Percentiles rank a stretch among this genome's conserved stretches.
phyloP scores from a whole-genome alignment of 2,329 filamentous ascomycete species.

The Dothideomycetes sp. region DNA sequence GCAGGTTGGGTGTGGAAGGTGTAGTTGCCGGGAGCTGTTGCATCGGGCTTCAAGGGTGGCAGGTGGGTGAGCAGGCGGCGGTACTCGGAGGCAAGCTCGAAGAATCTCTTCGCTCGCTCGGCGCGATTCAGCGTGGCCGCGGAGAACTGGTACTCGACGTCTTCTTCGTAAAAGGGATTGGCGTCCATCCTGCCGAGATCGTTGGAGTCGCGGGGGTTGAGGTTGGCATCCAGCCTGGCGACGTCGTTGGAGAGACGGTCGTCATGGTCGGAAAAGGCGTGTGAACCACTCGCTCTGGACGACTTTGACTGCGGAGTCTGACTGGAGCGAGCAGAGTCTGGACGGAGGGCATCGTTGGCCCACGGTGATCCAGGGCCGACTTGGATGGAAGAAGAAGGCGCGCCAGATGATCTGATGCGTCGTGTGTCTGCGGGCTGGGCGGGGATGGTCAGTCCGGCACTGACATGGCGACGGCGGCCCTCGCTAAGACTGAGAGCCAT shows the following conservation, averaged over 20 bases:
- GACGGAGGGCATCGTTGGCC: conserved; percentile 28
- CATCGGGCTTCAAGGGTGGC: conserved; percentile 54
- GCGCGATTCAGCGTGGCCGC: conserved; percentile 69
- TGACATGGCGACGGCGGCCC: conserved; percentile 53
- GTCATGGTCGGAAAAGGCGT: conserved; percentile 1
- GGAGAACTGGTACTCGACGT: conserved; percentile 58
- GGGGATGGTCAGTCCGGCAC: conserved; percentile 44
- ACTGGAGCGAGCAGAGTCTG: conserved; percentile 2
- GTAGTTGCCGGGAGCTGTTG: conserved; percentile 30
- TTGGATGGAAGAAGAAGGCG: conserved; percentile 2
- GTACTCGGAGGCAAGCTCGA: conserved; percentile 81
- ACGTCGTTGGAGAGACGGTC: not conserved
- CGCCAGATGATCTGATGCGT: conserved; percentile 7
- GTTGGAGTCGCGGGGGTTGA: conserved; percentile 14
- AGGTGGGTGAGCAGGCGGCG: conserved; percentile 67
- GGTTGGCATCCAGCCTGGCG: not conserved
- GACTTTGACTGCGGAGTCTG: not conserved
- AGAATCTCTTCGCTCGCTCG: conserved; percentile 71
- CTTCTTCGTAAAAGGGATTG: conserved; percentile 9
- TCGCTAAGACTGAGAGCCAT: conserved; percentile 86
- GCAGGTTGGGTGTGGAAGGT: conserved; percentile 26
- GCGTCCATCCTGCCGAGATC: conserved; percentile 9
- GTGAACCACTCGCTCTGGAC: no score
- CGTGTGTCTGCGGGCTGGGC: conserved; percentile 2
- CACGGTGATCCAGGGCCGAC: conserved; percentile 9